Base-by-base conservation (phyloP, 345 rosid species). In the Brassica incana region DNA sequence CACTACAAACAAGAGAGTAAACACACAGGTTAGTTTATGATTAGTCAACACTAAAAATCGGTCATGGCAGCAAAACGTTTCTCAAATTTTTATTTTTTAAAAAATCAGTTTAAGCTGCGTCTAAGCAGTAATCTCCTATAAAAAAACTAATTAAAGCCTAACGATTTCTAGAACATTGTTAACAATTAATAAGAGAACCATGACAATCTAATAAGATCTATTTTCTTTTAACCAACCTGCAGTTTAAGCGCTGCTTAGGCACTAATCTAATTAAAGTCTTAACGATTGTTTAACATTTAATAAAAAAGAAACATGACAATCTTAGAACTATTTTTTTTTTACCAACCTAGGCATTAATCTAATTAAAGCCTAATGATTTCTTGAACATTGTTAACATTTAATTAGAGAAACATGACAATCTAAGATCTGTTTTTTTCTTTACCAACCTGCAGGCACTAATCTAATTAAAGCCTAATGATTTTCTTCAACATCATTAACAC, bases 201-300 rank as follows among this genome's bases (percentile, higher is more conserved):
- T 43, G 23, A 23, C 20, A 8, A 56, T 45, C 20, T 36, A 36
- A 8, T 36, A 36, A 8, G n/a, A 60, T 20, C 14, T 61, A 3
- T 38, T 38, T 38, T 38, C 6, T n/a, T 7, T 0, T 59, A 4
- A 2, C 8, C 1, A 63, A 71, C 76, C 81, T 71, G 81, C 81
- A 78, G 63, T 20, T 33, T 33, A 33, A 33, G 38, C 0, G 38
- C 38, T 5, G 38, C 38, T 5, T 33, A 33, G 38, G 38, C 38
- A 33, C 38, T 33, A 6, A 33, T 29, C 32, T 29, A 29, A 29
- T 29, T 29, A 29, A 29, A 29, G 32, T 29, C 32, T 29, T 29
- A 29, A 29, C 5, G 0, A 29, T 29, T 29, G 32, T 29, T 29
- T 29, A 29, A 29, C 32, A 29, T 3, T 29, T 29, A 29, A 29